Evolutionary conservation across 2,329 filamentous ascomycete species (phyloP), one percentile per base, ranked within the genome.

Genomic region (Fusarium succisae): DNA sequence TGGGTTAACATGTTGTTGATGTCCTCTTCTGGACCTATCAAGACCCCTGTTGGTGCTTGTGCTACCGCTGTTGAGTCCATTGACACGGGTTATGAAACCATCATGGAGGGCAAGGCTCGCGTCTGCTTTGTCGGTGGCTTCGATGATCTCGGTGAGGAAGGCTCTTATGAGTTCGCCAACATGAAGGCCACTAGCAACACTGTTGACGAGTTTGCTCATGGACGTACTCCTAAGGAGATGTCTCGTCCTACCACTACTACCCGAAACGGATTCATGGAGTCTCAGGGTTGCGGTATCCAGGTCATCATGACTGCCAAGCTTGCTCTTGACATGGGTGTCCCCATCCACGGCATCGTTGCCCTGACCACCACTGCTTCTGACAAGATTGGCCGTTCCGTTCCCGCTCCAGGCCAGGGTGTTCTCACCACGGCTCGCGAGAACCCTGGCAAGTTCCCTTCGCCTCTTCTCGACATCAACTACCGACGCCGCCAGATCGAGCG

Each of bases 111-210:
- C 85, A 99, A 99, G 89, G 96, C 97, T 69, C 94, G 95, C 59
- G 91, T 99, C 80, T 98, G 96, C 89, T 93, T 99, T 76, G 97
- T 99, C 68, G 96, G 96, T 90, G 96, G 96, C 77, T 98, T 99
- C 80, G 96, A 99, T 86, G 97, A 99, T 85, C 98, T 99, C 87
- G 95, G 97, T 80, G 96, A 99, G 86, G 96, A 99, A 86, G 97
- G 96, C 59, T 99, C 96, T 3, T 99, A 98, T 81, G 96, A 99
- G 84, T 99, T 99, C 83, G 96, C 96, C 87, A 99, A 99, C 88
- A 99, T 99, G 96, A 97, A 98, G 86, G 96, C 96, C 68, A 99
- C 96, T 63, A 98, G 95, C 89, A 99, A 98, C 81, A 95, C 96
- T 32, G 93, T 98, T 70, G 95, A 98, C 77, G 97, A 99, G 83